phyloP scores from a whole-genome alignment of 768 basidiomycete genomes.

The Tephrocybe sp. region DNA sequence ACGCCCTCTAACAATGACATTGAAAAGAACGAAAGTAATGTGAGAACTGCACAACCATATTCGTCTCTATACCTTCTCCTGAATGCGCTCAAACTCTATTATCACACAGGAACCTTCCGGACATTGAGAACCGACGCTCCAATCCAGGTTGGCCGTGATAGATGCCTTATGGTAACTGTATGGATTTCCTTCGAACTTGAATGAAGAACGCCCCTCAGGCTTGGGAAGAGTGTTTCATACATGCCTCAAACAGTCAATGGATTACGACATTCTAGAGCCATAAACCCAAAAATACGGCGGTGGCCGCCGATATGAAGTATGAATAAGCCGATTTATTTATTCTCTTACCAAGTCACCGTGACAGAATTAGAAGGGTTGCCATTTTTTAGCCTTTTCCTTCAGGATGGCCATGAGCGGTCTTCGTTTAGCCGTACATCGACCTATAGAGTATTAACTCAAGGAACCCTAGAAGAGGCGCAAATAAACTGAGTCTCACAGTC shows the following conservation, averaged over 20 bases:
- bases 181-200: background rate
- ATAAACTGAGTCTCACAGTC: conserved; percentile 2
- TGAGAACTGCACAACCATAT: background rate
- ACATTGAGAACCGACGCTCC: background rate
- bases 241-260: background rate
- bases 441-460: background rate
- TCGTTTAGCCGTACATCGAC: conserved; percentile 3
- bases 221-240: background rate
- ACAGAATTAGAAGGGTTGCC: too few relatives aligned
- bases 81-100: background rate
- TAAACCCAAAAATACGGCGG: conserved; percentile 2
- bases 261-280: background rate
- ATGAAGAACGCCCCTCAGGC: too few relatives aligned
- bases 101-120: background rate
- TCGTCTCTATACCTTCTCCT: background rate
- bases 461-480: background rate
- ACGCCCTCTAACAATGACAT: background rate
- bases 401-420: background rate
- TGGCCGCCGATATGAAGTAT: conserved; percentile 8
- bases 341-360: too few relatives aligned
- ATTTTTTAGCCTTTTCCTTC: background rate
- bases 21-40: background rate
- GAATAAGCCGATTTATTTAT: too few relatives aligned
- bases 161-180: background rate
- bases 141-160: background rate